phyloP scores from a whole-genome alignment of 345 rosid genomes.

The Moricandia moricandioides region DNA sequence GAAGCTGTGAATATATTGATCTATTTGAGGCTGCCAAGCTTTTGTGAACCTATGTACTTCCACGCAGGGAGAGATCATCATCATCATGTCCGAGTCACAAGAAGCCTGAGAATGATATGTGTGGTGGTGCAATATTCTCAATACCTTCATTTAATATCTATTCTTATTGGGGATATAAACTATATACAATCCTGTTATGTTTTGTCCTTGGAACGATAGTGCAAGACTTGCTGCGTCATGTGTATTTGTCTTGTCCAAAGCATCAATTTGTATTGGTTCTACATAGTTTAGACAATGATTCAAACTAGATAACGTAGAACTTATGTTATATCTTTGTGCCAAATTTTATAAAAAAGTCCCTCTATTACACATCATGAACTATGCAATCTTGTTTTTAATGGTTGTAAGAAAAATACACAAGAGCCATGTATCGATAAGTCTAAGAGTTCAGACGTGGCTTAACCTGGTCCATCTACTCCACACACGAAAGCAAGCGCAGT shows the following conservation, averaged over 20 bases:
- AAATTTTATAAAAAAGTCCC: neutral
- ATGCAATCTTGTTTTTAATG: neutral
- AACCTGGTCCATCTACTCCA: constrained; percentile 36
- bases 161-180: constrained; percentile 25
- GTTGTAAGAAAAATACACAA: neutral
- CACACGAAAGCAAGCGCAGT: constrained; percentile 8
- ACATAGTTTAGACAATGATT: neutral
- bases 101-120: constrained; percentile 24
- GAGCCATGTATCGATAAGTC: constrained; percentile 23
- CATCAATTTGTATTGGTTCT: neutral
- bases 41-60: constrained; percentile 18
- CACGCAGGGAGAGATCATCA: constrained; percentile 8
- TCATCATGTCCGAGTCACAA: constrained; percentile 15
- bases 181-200: constrained; percentile 2
- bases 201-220: constrained; percentile 8
- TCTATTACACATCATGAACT: neutral
- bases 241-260: constrained; percentile 11
- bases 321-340: neutral
- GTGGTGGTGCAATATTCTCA: constrained; percentile 21
- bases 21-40: constrained; percentile 7
- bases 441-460: constrained; percentile 34
- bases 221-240: constrained; percentile 22
- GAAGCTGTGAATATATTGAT: constrained; percentile 42
- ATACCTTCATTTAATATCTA: neutral
- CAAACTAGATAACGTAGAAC: neutral